Evolutionary conservation across 2,329 filamentous ascomycete species (phyloP).

Genomic region (Coniochaeta hoffmannii): DNA sequence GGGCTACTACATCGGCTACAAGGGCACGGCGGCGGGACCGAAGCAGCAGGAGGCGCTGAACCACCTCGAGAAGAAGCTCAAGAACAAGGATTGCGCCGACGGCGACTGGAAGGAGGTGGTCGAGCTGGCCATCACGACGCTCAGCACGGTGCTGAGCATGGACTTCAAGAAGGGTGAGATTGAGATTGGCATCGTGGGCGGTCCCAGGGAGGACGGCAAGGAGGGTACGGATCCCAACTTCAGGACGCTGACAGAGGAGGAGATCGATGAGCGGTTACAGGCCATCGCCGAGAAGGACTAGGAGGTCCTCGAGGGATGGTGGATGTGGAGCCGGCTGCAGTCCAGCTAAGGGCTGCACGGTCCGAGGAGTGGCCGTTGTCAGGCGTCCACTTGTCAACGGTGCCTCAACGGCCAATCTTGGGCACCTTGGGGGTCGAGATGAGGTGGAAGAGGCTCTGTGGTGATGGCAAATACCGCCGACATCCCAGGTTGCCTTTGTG

Average conservation of each 20-base stretch:
- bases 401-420: constrained; percentile 7
- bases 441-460: constrained; percentile 1
- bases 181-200: constrained; percentile 95
- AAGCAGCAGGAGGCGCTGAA: constrained; percentile 99
- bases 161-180: constrained; percentile 99
- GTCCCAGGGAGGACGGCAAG: constrained; percentile 72
- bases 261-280: constrained; percentile 97
- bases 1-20: constrained; percentile 97
- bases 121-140: constrained; percentile 87
- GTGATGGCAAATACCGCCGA: constrained; percentile 8
- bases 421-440: constrained; percentile 5
- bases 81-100: constrained; percentile 93
- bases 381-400: constrained; percentile 7
- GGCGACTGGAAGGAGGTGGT: constrained; percentile 97
- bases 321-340: constrained; percentile 6
- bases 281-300: constrained; percentile 98
- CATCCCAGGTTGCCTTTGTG: constrained; percentile 13
- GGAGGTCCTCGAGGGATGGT: constrained; percentile 23
- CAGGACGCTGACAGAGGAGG: constrained; percentile 86
- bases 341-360: constrained; percentile 4
- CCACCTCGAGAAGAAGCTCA: constrained; percentile 98
- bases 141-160: constrained; percentile 95
- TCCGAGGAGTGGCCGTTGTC: constrained; percentile 3
- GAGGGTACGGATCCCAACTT: constrained; percentile 75
- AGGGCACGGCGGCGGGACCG: constrained; percentile 91